Percentiles rank a stretch among this genome's conserved stretches.
These are phyloP conservation scores for Pascua sp. DNA, from an alignment of 1,284 basidiomycete genomes.

Conservation along the genomic window DNA sequence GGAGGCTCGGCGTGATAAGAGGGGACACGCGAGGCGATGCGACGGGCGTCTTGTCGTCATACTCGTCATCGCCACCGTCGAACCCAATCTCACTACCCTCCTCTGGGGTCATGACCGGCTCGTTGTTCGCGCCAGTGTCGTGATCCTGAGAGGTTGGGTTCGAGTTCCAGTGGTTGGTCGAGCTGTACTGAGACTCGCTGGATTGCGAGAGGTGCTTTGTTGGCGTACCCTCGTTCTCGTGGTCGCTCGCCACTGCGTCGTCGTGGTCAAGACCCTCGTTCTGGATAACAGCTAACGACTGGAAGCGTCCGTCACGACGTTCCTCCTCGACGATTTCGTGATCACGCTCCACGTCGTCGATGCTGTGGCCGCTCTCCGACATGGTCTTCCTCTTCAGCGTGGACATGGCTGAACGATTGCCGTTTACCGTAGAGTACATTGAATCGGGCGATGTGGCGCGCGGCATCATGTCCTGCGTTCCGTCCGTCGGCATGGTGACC, in stretches of 20 bases:
- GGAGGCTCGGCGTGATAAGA: not conserved
- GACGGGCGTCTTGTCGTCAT: constrained; percentile 5
- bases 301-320: constrained; percentile 36
- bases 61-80: constrained; percentile 1
- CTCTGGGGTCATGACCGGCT: too few relatives aligned
- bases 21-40: constrained; percentile 4
- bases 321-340: constrained; percentile 23
- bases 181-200: too few relatives aligned
- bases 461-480: constrained; percentile 15
- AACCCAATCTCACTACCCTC: not conserved
- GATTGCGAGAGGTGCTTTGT: too few relatives aligned
- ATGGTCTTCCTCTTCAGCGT: not conserved
- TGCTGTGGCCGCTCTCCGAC: constrained; percentile 19
- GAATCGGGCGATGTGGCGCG: constrained; percentile 8
- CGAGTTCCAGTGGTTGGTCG: too few relatives aligned
- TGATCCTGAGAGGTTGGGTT: too few relatives aligned
- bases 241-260: not conserved
- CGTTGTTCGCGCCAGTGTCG: too few relatives aligned
- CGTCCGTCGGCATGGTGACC: constrained; percentile 14
- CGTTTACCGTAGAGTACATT: constrained; percentile 7
- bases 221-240: not conserved
- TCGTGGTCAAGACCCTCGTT: constrained; percentile 9
- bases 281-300: constrained; percentile 37
- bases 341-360: constrained; percentile 26
- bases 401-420: not conserved